Percentiles rank a stretch among this genome's conserved stretches.
phyloP scores from a whole-genome alignment of 73 alveolate genomes.

The Paramecium caudatum region DNA sequence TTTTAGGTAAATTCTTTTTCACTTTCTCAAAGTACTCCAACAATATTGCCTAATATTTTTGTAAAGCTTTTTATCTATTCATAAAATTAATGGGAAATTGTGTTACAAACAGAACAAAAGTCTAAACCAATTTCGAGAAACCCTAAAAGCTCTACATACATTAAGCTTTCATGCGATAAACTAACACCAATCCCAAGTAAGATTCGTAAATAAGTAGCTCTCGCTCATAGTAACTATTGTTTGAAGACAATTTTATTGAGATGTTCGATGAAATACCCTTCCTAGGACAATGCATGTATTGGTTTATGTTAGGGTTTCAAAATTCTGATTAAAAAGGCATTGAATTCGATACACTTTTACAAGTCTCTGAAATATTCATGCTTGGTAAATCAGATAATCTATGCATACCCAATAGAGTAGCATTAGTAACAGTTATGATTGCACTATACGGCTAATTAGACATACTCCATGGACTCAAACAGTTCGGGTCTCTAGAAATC shows the following conservation, averaged over 20 bases:
- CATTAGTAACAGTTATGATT: not conserved
- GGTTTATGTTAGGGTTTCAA: constrained; percentile 30
- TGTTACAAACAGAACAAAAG: constrained; percentile 14
- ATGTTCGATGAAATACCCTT: constrained; percentile 22
- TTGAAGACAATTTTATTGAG: constrained; percentile 39
- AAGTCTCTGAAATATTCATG: constrained; percentile 1
- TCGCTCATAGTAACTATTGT: not conserved
- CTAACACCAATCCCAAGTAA: constrained; percentile 38
- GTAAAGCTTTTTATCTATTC: not conserved
- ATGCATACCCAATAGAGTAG: constrained; percentile 35
- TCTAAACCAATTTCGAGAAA: not conserved
- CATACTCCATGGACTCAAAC: not conserved
- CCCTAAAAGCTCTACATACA: constrained; percentile 8
- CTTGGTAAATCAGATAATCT: constrained; percentile 62
- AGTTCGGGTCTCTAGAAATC: not conserved
- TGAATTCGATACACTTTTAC: constrained; percentile 3
- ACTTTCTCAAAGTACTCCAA: constrained; percentile 59
- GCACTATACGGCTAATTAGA: not conserved
- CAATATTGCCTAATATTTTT: not conserved
- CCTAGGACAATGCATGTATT: constrained; percentile 18
- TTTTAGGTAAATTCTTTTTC: constrained; percentile 68
- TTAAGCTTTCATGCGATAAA: not conserved
- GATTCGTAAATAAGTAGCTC: not conserved
- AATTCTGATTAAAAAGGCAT: constrained; percentile 20
- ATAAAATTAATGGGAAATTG: constrained; percentile 54